Base-by-base conservation (phyloP, 208 protist species). In the Acanthamoeba lenticulata region DNA sequence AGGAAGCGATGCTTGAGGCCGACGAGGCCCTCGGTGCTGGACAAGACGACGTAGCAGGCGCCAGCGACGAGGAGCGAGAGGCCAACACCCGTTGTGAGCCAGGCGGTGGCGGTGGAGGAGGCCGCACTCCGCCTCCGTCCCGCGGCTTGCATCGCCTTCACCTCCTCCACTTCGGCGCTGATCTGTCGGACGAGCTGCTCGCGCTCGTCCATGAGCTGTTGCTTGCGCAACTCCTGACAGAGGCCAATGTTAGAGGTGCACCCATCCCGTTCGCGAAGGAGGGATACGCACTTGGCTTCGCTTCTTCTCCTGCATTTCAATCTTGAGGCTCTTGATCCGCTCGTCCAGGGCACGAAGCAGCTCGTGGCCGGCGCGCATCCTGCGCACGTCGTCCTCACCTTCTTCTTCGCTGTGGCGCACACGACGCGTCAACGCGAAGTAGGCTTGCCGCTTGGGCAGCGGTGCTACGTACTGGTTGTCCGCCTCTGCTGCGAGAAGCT, bases 191-290 rank as follows among this genome's bases (percentile, higher is more conserved):
- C 27, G 74, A 85, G 38, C 42, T 57, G 27, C 11, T 57, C 74
- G 21, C 45, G 38, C 11, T 47, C 74, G 42, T 85, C 74, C 21
- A 85, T 5, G 0, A 85, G 74, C 44, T 85, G 44, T 55, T 42
- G 38, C 74, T 85, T 85, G 32, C 74, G 74, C 74, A 85, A 11
- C 74, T 85, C 74, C 74, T 83, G 72, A 9, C 29, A 32, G 1
- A 29, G 42, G 72, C 7, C 34, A 3, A 49, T 19, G 0, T 5
- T 1, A 34, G 29, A 11, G 67, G 3, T 40, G n/a, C 5, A 17
- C 29, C 3, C 1, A n/a, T 49, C 36, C 0, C 9, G 13, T 15
- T 21, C 27, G 62, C 1, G 62, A 5, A 27, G 60, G 60, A 21
- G 17, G 67, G 38, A 3, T 9, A 42, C 38, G n/a, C 2, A 83